These are phyloP conservation scores for Neopestalotiopsis sp. DNA, from an alignment of 2,329 filamentous ascomycete species.

Conservation along the genomic window DNA sequence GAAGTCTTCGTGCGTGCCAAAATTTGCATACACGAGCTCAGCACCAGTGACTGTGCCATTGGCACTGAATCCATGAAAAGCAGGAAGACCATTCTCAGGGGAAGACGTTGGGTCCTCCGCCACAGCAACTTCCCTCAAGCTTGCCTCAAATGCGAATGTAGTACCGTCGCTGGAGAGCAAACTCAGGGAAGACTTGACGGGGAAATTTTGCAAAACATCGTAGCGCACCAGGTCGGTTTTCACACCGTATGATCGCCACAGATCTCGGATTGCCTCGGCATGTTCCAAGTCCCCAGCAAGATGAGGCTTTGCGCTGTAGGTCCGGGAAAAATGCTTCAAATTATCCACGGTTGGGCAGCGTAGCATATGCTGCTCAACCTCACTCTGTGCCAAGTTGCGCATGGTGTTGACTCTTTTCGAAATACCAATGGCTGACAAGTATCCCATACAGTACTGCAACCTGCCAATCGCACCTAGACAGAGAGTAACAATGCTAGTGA, in stretches of 20 bases:
- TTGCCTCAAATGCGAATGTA: background rate
- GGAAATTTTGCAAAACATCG: slow-evolving; percentile 60
- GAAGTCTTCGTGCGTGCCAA: slow-evolving; percentile 70
- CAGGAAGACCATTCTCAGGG: slow-evolving; percentile 65
- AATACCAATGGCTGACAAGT: background rate
- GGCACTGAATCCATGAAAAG: slow-evolving; percentile 77
- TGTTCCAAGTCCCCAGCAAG: slow-evolving; percentile 28
- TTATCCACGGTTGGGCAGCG: slow-evolving; percentile 21
- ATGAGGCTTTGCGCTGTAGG: slow-evolving; percentile 27
- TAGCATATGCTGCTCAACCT: slow-evolving; percentile 28
- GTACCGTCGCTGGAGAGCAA: slow-evolving; percentile 17
- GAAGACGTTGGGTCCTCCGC: slow-evolving; percentile 69
- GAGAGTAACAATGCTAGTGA: background rate
- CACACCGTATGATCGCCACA: slow-evolving; percentile 30
- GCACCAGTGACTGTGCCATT: slow-evolving; percentile 71
- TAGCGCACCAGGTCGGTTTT: slow-evolving; percentile 42
- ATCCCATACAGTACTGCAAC: too few species aligned
- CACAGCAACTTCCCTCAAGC: slow-evolving; percentile 36
- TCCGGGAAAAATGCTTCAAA: slow-evolving; percentile 27
- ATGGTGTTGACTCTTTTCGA: slow-evolving; percentile 9
- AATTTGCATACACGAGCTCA: slow-evolving; percentile 71
- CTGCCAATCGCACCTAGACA: too few species aligned
- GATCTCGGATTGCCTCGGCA: slow-evolving; percentile 27
- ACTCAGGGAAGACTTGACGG: slow-evolving; percentile 39
- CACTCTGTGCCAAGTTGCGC: slow-evolving; percentile 24